These are phyloP conservation scores for Manihot esculenta DNA, from an alignment of 441 rosid genomes.

Conservation along the genomic window DNA sequence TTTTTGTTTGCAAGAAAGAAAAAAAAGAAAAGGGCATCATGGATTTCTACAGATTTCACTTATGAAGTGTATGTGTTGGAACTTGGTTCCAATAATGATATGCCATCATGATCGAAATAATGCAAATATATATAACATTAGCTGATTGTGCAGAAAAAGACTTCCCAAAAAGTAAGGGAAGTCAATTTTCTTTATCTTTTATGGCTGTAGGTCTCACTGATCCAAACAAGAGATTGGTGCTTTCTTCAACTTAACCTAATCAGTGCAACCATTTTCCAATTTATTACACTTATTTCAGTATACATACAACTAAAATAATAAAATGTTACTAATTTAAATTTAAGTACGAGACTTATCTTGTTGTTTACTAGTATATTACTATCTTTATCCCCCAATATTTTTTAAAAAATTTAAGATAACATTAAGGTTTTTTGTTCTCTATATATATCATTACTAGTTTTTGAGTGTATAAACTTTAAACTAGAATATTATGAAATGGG, in stretches of 20 bases:
- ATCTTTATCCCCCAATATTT: too few relatives aligned
- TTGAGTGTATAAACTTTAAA: too few relatives aligned
- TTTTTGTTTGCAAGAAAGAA: too few relatives aligned
- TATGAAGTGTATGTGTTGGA: conserved; percentile 49
- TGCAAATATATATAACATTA: conserved; percentile 29
- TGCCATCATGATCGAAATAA: conserved; percentile 42
- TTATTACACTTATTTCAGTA: not conserved
- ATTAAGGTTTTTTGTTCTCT: too few relatives aligned
- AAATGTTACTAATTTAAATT: too few relatives aligned
- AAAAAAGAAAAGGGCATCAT: conserved; percentile 10
- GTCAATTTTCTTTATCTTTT: conserved; percentile 25
- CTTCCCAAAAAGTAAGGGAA: conserved; percentile 26
- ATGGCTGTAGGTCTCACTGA: conserved; percentile 15
- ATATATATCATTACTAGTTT: too few relatives aligned
- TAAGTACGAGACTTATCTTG: too few relatives aligned
- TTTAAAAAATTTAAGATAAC: too few relatives aligned
- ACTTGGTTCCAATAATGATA: conserved; percentile 61
- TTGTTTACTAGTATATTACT: too few relatives aligned
- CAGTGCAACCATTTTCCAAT: conserved; percentile 3
- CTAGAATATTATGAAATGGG: too few relatives aligned
- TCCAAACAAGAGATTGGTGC: conserved; percentile 13
- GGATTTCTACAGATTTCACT: conserved; percentile 34
- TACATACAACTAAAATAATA: too few relatives aligned
- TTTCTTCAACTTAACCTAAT: conserved; percentile 15
- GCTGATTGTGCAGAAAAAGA: conserved; percentile 41